Evolutionary conservation across 2,329 filamentous ascomycete species (phyloP).

Genomic region (Diaporthe sp.): DNA sequence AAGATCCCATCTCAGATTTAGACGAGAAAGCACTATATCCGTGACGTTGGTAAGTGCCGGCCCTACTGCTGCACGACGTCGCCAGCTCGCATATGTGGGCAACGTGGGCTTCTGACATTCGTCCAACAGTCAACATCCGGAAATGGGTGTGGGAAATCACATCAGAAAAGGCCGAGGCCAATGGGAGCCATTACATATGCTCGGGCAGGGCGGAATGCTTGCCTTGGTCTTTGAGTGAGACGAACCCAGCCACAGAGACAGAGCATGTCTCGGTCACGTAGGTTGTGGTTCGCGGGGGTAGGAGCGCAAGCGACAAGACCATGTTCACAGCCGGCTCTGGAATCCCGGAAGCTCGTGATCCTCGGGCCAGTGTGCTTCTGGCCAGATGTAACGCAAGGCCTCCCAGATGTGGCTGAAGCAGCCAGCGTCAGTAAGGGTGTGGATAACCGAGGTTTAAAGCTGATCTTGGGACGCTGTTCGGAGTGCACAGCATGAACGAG

Average conservation of each 20-base stretch:
- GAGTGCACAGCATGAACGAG: slow-evolving; percentile 56
- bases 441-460: slow-evolving; percentile 40
- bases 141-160: slow-evolving; percentile 26
- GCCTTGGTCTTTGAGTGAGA: slow-evolving; percentile 32
- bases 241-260: slow-evolving; percentile 34
- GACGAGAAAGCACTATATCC: slow-evolving; percentile 41
- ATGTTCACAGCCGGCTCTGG: slow-evolving; percentile 80
- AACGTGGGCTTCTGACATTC: slow-evolving; percentile 38
- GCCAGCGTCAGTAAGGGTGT: slow-evolving; percentile 41
- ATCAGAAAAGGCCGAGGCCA: slow-evolving; percentile 3
- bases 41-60: slow-evolving; percentile 39
- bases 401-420: slow-evolving; percentile 87
- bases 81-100: slow-evolving; percentile 38
- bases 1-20: slow-evolving; percentile 40
- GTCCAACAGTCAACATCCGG: slow-evolving; percentile 31
- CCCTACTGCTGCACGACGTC: slow-evolving; percentile 38
- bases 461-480: neutral
- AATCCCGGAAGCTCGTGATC: slow-evolving; percentile 73
- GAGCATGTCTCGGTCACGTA: slow-evolving; percentile 37
- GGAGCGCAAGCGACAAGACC: slow-evolving; percentile 30
- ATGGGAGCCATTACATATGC: slow-evolving; percentile 19
- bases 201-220: slow-evolving; percentile 25
- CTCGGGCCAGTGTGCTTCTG: slow-evolving; percentile 86
- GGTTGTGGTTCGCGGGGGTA: slow-evolving; percentile 27
- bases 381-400: slow-evolving; percentile 91